Percentiles rank a stretch among this genome's conserved stretches.
Evolutionary conservation across 2,329 filamentous ascomycete genomes (phyloP).

Genomic region (Cladosporium sp.): DNA sequence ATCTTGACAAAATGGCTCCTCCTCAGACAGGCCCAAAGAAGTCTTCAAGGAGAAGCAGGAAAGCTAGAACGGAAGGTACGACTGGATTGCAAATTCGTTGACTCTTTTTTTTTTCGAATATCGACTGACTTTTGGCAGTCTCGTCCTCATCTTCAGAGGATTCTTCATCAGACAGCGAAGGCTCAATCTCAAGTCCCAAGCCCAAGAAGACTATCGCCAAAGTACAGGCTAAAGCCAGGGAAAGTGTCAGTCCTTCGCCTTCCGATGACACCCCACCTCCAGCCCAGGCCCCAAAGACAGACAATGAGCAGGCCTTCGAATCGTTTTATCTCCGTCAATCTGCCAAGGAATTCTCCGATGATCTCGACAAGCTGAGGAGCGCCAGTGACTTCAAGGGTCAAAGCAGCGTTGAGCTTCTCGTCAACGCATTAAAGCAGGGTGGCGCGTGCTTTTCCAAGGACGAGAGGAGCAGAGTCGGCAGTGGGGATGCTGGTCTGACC

Average conservation of each 20-base stretch:
- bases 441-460: slow-evolving; percentile 56
- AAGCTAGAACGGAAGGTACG: slow-evolving; percentile 7
- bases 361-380: slow-evolving; percentile 64
- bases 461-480: slow-evolving; percentile 44
- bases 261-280: slow-evolving; percentile 4
- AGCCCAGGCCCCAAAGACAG: slow-evolving; percentile 4
- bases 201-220: background rate
- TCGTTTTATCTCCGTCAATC: slow-evolving; percentile 66
- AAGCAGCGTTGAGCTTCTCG: slow-evolving; percentile 57
- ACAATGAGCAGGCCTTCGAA: slow-evolving; percentile 45
- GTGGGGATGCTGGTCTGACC: background rate
- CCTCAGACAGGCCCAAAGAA: slow-evolving; percentile 10
- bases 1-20: slow-evolving; percentile 18
- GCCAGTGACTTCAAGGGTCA: slow-evolving; percentile 68
- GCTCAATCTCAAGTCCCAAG: slow-evolving; percentile 1
- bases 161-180: slow-evolving; percentile 5
- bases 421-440: slow-evolving; percentile 66
- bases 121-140: slow-evolving; percentile 2
- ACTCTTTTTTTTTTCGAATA: background rate
- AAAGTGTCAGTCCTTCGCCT: slow-evolving; percentile 1
- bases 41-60: slow-evolving; percentile 6
- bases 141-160: slow-evolving; percentile 6
- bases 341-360: slow-evolving; percentile 68
- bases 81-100: background rate
- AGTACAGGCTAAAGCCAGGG: background rate